These are phyloP conservation scores for Ceriops zippeliana DNA, from an alignment of 345 rosid species.

Conservation along the genomic window DNA sequence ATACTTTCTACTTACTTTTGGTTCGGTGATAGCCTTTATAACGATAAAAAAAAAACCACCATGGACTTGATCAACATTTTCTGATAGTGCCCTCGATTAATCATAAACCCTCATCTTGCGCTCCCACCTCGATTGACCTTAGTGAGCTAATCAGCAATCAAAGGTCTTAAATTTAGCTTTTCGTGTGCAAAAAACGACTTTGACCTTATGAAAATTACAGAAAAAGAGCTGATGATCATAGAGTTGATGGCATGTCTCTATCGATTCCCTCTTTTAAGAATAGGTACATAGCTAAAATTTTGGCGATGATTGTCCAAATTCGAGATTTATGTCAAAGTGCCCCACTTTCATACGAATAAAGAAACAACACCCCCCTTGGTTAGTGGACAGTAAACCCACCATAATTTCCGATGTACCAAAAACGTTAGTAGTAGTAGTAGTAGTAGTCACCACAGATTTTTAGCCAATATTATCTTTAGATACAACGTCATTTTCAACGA, in stretches of 20 bases:
- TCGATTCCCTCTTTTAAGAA: constrained; percentile 11
- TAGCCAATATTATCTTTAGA: constrained; percentile 20
- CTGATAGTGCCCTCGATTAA: not conserved
- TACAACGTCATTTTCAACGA: constrained; percentile 26
- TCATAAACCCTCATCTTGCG: not conserved
- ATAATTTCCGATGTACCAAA: not conserved
- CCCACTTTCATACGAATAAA: constrained; percentile 19
- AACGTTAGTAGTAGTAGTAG: no score
- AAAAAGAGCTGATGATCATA: constrained; percentile 6
- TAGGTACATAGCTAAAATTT: constrained; percentile 3
- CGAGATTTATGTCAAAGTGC: not conserved
- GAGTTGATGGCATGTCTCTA: constrained; percentile 19
- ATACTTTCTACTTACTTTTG: not conserved
- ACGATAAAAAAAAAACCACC: not conserved
- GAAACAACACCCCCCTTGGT: constrained; percentile 11
- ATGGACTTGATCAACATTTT: not conserved
- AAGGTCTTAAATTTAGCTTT: not conserved
- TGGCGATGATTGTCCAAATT: constrained; percentile 13
- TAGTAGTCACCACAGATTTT: not conserved
- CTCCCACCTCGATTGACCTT: not conserved
- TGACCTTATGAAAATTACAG: not conserved
- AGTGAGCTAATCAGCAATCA: not conserved
- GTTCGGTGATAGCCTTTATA: not conserved
- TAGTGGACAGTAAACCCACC: constrained; percentile 18
- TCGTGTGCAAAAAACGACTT: not conserved